A percentile compares a stretch with the other conserved stretches of the same genome.
phyloP scores from a whole-genome alignment of 1,284 basidiomycete genomes.

The Ceratorhiza oryzae-sativae region DNA sequence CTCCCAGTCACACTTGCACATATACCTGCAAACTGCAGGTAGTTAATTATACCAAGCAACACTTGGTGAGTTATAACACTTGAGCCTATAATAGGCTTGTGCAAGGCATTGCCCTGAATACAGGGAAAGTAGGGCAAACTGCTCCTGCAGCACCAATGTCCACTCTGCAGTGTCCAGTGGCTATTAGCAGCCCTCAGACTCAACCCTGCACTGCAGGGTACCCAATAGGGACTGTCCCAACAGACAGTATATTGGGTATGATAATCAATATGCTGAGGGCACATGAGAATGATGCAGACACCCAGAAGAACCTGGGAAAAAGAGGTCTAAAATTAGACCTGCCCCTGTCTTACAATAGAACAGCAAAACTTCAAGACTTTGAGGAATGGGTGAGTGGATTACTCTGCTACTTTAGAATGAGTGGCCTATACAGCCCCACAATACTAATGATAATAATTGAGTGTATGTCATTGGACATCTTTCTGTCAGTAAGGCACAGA shows the following conservation, averaged over 20 bases:
- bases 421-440: not conserved
- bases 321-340: not conserved
- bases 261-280: not conserved
- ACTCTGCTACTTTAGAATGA: not conserved
- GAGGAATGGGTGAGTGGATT: slow-evolving; percentile 12
- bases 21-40: not conserved
- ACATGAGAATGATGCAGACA: not conserved
- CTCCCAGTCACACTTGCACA: not conserved
- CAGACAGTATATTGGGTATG: not conserved
- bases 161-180: not conserved
- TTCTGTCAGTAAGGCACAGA: not conserved
- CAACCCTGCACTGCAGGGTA: not conserved
- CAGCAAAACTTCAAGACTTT: not conserved
- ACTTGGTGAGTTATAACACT: not conserved
- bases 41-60: not conserved
- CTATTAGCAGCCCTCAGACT: not conserved
- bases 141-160: not conserved
- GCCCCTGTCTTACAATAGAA: slow-evolving; percentile 1
- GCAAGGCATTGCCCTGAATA: not conserved
- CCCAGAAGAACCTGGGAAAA: not conserved
- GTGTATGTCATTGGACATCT: slow-evolving; percentile 1
- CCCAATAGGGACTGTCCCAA: slow-evolving; percentile 6
- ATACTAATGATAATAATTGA: not conserved
- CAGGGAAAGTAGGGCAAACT: too few relatives aligned
- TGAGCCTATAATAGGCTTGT: not conserved